Base-by-base conservation (phyloP, 2,329 filamentous ascomycete species). In the Cercospora citrullina region DNA sequence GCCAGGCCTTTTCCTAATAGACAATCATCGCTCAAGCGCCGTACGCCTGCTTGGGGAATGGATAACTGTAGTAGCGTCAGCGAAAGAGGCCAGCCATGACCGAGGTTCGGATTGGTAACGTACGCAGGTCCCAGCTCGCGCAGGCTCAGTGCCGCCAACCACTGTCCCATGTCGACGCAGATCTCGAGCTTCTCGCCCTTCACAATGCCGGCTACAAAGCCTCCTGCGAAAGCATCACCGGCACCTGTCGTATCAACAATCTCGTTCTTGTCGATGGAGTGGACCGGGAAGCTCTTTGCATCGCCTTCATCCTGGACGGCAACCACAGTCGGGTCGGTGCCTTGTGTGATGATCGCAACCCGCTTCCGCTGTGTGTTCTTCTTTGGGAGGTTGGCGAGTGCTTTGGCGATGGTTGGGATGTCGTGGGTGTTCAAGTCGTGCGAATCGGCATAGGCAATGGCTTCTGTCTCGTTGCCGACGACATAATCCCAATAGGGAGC, bases 171-270 rank as follows among this genome's bases (percentile, higher is more conserved):
- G 80, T 97, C 91, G 75, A 99, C 87, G 77, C 87, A 87, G 73
- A 89, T 88, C 75, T 91, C 89, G 61, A 99, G 86, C 64, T 88
- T 80, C 84, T 95, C 92, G 81, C 91, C 93, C 81, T 94, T 86
- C 70, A 97, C 90, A 72, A 98, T 85, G 78, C 94, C 95, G 63
- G 95, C 95, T 66, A 92, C 86, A 83, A 99, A 93, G 72, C 95
- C 95, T 78, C 93, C 95, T 68, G 95, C 94, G 77, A 99, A 99
- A 63, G 95, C 94, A 79, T 99, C 95, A 79, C 87, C 95, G 70
- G 95, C 95, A 79, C 95, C 95, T 79, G 94, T 98, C 81, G 94
- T 98, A 83, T 99, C 95, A 81, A 91, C 91, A 82, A 99, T 98
- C 83, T 91, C 84, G 61, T 87, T 86, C 79, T 87, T 84, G 73